phyloP scores from a whole-genome alignment of 2,329 filamentous ascomycete genomes.

The Penicillium sp. region DNA sequence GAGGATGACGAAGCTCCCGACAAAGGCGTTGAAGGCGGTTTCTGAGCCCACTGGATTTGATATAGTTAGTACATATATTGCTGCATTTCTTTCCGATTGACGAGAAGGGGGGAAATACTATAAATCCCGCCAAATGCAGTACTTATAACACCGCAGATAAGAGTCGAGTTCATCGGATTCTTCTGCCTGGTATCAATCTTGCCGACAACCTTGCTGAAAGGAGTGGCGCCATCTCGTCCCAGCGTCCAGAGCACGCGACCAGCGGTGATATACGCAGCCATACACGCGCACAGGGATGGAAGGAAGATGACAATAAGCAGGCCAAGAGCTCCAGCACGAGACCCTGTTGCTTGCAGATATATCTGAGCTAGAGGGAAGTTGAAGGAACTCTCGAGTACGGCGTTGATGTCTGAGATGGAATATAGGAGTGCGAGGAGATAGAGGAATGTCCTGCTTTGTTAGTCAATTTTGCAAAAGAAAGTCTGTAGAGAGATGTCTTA shows the following conservation, averaged over 20 bases:
- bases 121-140: constrained; percentile 1
- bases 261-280: constrained; percentile 33
- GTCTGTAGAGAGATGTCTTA: neutral
- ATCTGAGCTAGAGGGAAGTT: constrained; percentile 61
- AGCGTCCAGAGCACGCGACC: constrained; percentile 59
- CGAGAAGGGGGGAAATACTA: neutral
- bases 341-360: constrained; percentile 55
- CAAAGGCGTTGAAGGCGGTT: neutral
- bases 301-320: constrained; percentile 41
- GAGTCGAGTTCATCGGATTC: neutral
- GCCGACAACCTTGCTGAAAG: constrained; percentile 15
- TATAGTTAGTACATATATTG: neutral
- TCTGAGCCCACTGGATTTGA: neutral
- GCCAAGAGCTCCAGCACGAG: constrained; percentile 47
- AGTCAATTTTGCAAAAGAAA: neutral
- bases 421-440: constrained; percentile 1
- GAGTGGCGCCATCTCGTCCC: constrained; percentile 49
- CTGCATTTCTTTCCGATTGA: neutral
- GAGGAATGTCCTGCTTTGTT: neutral
- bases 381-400: neutral
- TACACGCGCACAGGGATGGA: constrained; percentile 12
- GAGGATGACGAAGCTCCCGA: neutral
- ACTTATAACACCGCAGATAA: neutral
- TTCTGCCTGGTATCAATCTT: neutral
- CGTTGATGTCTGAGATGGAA: constrained; percentile 1